Base-by-base conservation (phyloP, 2,329 filamentous ascomycete genomes). In the Trichoderma oligosporum region DNA sequence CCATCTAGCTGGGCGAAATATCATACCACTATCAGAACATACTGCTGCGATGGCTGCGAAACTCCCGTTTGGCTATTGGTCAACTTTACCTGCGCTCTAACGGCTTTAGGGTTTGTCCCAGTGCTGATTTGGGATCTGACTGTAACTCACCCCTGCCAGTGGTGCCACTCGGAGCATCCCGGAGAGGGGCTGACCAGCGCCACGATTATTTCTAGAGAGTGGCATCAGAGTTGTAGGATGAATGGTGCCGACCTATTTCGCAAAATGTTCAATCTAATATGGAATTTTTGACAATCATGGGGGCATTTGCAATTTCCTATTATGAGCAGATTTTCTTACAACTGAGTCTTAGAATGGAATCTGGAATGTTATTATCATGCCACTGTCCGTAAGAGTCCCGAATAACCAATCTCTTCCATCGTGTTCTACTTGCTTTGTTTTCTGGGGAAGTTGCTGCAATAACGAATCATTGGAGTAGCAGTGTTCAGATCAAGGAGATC, bases 1-100 rank as follows among this genome's bases (percentile, higher is more conserved):
- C 16, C 51, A 27, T 41, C 24, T 27, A 16, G 22, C 18, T 20
- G 39, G 22, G 39, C 8, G 27, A 58, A n/a, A 54, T 31, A 58
- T 58, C 56, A 58, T 35, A 58, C 56, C 56, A 58, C 56, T 58
- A 41, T 58, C 56, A 58, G 29, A 35, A 58, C 41, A 58, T 57
- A 9, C 47, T 38, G n/a, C 46, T 38, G 38, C 29, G 16, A 35
- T 38, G 22, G 18, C 39, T 38, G 8, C 39, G 41, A 57, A 57
- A 35, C 36, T 14, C 18, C 46, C 36, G 54, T 14, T 7, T 6
- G 18, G n/a, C 20, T 2, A 57, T 57, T 57, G 45, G 54, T 45
- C 14, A 39, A 29, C 36, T 29, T 6, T 24, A 24, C 29, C 54
- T 4, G 1, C 14, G 36, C 22, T 25, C 54, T 44, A 44, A 49